Conservation (phyloP, 106 monocot species). For the Iris macrosiphon region DNA sequence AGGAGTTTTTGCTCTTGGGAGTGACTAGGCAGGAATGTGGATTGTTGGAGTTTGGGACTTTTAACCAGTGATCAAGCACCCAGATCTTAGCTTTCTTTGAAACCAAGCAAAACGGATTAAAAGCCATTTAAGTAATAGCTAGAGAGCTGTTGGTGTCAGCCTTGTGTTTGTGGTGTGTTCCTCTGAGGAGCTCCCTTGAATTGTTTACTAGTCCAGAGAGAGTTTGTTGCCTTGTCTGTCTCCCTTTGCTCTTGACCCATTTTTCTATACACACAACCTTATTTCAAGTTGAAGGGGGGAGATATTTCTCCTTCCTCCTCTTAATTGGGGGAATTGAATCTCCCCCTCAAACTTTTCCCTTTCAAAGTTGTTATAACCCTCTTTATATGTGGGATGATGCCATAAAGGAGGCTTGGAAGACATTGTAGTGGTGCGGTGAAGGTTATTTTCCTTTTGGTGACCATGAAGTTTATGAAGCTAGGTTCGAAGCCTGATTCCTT, state of each 20-base stretch:
- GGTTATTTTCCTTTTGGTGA: not conserved
- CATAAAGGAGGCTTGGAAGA: not conserved
- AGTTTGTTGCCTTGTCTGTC: slow-evolving; percentile 15
- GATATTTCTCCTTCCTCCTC: slow-evolving; percentile 9
- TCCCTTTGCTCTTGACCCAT: slow-evolving; percentile 11
- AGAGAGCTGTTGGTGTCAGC: slow-evolving; percentile 35
- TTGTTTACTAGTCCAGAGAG: slow-evolving; percentile 18
- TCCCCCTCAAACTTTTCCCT: too few relatives aligned
- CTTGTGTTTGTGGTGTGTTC: slow-evolving; percentile 46
- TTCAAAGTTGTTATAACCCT: not conserved
- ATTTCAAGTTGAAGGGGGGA: not conserved
- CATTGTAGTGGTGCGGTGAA: not conserved
- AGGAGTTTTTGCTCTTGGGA: slow-evolving; percentile 15
- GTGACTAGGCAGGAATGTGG: slow-evolving; percentile 17
- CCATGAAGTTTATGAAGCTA: slow-evolving; percentile 99
- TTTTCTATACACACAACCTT: slow-evolving; percentile 3
- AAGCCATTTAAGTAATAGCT: slow-evolving; percentile 10
- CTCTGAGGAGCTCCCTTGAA: slow-evolving; percentile 14
- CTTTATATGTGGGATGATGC: not conserved
- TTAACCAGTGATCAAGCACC: slow-evolving; percentile 11
- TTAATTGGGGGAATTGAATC: slow-evolving; percentile 7
- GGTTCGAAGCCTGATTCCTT: slow-evolving; percentile 88
- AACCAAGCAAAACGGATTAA: slow-evolving; percentile 4
- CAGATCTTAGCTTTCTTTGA: slow-evolving; percentile 15
- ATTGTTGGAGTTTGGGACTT: slow-evolving; percentile 20